Conservation (phyloP, 163 green algal species). For the Trebouxiophyceae sp. region DNA sequence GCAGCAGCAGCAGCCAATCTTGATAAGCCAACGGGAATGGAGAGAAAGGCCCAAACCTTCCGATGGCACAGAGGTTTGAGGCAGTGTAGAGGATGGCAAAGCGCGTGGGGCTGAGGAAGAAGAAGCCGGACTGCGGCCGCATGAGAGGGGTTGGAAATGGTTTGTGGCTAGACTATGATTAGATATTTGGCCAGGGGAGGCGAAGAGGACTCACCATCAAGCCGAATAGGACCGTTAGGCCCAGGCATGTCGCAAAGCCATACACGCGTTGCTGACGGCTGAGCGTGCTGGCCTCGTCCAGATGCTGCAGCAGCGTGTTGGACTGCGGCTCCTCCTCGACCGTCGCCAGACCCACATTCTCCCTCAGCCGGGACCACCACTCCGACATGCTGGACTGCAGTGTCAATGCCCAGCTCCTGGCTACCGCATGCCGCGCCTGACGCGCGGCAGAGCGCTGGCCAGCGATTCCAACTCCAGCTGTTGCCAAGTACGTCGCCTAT, state of each 20-base stretch:
- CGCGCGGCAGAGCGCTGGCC: no score
- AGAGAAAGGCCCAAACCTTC: no score
- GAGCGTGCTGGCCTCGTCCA: not conserved
- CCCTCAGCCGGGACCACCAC: not conserved
- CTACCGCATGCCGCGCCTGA: no score
- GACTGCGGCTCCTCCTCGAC: not conserved
- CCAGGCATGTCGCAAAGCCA: constrained; percentile 34
- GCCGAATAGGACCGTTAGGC: constrained; percentile 36
- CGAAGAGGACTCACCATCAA: constrained; percentile 23
- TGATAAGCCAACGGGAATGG: no score
- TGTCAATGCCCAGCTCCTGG: no score
- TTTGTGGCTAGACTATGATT: not conserved
- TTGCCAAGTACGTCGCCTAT: no score
- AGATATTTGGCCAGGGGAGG: not conserved
- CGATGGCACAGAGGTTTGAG: constrained; percentile 23
- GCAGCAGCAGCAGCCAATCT: no score
- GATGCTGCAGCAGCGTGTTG: not conserved
- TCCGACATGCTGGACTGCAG: no score
- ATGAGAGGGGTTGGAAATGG: not conserved
- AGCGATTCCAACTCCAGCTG: no score
- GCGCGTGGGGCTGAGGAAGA: constrained; percentile 37
- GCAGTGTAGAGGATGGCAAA: constrained; percentile 34
- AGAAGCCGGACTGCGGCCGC: constrained; percentile 30
- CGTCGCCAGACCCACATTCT: not conserved
- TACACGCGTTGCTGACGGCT: constrained; percentile 13